Base-by-base conservation (phyloP, 2,329 filamentous ascomycete genomes). In the Pyrenophora teres region DNA sequence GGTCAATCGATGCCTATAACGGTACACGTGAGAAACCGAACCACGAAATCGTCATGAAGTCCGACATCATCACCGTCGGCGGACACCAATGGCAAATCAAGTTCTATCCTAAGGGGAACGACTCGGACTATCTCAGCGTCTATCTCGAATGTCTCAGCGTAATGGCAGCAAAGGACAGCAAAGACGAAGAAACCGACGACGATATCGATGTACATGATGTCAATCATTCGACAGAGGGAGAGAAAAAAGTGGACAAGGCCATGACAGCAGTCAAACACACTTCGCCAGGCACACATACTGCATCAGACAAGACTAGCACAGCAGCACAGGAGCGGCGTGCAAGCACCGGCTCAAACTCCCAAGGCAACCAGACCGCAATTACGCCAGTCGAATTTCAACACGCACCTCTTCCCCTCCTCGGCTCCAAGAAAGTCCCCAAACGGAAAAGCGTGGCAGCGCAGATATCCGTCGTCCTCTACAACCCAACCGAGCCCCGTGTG, bases 51-150 rank as follows among this genome's bases (percentile, higher is more conserved):
- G 74, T 86, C 56, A 83, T 86, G 79, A 80, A 79, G 25, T 87
- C 84, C 5, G 81, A 78, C 0, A 65, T 78, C 5, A 80, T 83
- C 9, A 78, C 72, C 21, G 75, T 87, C 50, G 84, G 82, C 16
- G 83, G 82, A 16, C 80, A 82, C 54, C 83, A 85, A 65, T 87
- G 84, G 84, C 83, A 81, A 48, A 82, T 87, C 74, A 87, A 87
- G 67, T 83, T 86, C 64, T 86, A 83, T 59, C 84, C 84, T 2
- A 78, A 79, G 38, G 84, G 84, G 16, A 85, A 86, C 62, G 80
- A 81, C 57, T 79, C 81, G 2, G 78, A 80, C 33, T 81, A 81
- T 27, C 66, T 86, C 45, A 85, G 83, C 57, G 76, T 85, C 19
- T 87, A 86, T 59, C 72, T 87, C 31, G 83, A 86, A 64, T 85